Evolutionary conservation across 2,329 filamentous ascomycete genomes (phyloP).

Genomic region (Hymenoscyphus infarciens): DNA sequence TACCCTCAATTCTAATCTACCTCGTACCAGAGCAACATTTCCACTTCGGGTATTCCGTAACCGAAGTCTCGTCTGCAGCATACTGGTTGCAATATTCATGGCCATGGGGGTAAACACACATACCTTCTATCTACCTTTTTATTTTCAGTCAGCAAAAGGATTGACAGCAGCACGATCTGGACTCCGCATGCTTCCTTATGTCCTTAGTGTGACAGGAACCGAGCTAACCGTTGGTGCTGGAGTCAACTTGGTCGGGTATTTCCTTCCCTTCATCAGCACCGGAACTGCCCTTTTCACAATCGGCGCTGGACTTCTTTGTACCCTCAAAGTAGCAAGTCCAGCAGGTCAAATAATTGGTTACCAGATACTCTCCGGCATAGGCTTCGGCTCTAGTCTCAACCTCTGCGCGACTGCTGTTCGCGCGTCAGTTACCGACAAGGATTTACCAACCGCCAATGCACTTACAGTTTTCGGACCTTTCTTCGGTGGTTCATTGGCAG

Average conservation of each 20-base stretch:
- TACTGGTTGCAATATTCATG: slow-evolving; percentile 4
- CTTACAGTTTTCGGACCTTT: slow-evolving; percentile 51
- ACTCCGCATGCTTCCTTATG: slow-evolving; percentile 26
- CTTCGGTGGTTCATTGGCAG: slow-evolving; percentile 54
- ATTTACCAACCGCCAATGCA: slow-evolving; percentile 45
- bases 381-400: slow-evolving; percentile 56
- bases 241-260: slow-evolving; percentile 32
- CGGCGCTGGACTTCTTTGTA: slow-evolving; percentile 52
- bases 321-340: slow-evolving; percentile 36
- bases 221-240: slow-evolving; percentile 9
- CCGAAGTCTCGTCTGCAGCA: slow-evolving; percentile 28
- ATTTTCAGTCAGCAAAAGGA: slow-evolving; percentile 34
- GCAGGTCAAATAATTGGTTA: slow-evolving; percentile 49
- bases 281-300: slow-evolving; percentile 30
- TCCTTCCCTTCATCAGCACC: slow-evolving; percentile 33
- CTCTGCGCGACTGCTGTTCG: slow-evolving; percentile 52
- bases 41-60: slow-evolving; percentile 37
- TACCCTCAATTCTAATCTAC: not conserved
- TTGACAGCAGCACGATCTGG: slow-evolving; percentile 23
- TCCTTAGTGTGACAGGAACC: slow-evolving; percentile 10
- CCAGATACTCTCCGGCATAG: slow-evolving; percentile 52
- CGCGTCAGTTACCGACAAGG: slow-evolving; percentile 46
- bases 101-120: slow-evolving; percentile 10
- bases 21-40: slow-evolving; percentile 33
- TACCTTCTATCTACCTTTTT: slow-evolving; percentile 30